A percentile compares a stretch with the other conserved stretches of the same genome.
These are phyloP conservation scores for Xylaria sp. DNA, from an alignment of 2,329 filamentous ascomycete genomes.

Conservation along the genomic window DNA sequence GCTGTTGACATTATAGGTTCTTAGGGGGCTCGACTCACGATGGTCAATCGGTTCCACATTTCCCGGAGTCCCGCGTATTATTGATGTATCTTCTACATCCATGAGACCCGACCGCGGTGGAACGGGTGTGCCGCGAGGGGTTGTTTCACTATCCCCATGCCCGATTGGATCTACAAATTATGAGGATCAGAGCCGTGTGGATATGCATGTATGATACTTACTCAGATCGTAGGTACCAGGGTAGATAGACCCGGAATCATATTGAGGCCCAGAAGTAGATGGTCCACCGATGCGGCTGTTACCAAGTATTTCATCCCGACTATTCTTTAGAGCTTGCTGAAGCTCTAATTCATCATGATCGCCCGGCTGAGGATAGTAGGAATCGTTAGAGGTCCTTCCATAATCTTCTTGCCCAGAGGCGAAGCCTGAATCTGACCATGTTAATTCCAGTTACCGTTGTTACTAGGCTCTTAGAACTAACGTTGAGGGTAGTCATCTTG, in stretches of 20 bases:
- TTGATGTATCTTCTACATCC: conserved; percentile 33
- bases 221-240: conserved; percentile 42
- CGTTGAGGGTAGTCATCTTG: conserved; percentile 26
- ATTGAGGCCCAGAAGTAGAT: conserved; percentile 39
- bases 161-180: conserved; percentile 34
- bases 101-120: conserved; percentile 23
- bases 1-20: conserved; percentile 6
- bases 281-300: conserved; percentile 34
- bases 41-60: conserved; percentile 40
- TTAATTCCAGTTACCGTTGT: conserved; percentile 12
- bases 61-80: conserved; percentile 44
- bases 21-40: conserved; percentile 36
- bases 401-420: background rate
- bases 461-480: conserved; percentile 18
- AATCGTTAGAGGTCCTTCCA: background rate
- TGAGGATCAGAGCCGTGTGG: conserved; percentile 4
- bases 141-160: conserved; percentile 34
- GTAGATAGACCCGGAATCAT: conserved; percentile 36
- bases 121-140: conserved; percentile 38
- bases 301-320: conserved; percentile 39
- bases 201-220: conserved; percentile 31
- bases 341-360: conserved; percentile 38
- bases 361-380: conserved; percentile 3
- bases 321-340: conserved; percentile 41
- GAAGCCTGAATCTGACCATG: conserved; percentile 7